Evolutionary conservation across 83 land plant species (phyloP), one percentile per base, ranked within the genome.

Genomic region (Picea abies): DNA sequence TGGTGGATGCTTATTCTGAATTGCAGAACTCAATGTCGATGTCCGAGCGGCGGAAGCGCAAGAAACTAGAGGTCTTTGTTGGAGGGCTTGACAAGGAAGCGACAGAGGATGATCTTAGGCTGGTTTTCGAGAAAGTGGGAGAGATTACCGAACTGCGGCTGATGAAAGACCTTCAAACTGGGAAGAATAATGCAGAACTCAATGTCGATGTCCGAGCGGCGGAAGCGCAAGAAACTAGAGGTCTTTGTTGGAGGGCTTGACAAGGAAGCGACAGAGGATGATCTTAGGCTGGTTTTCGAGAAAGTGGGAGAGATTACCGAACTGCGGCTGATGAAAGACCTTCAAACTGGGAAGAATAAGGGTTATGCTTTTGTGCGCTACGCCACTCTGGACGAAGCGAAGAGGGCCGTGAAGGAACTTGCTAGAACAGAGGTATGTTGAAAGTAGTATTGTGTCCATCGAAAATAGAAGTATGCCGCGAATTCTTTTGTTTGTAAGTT

Each of bases 161-260:
- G 84, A 84, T 89, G 88, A 88, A 71, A 83, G 84, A 89, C 23
- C 47, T 82, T 4, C 79, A 82, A 64, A 86, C 91, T 17, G 90
- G 90, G 63, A 86, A 88, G 90, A 93, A 89, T 47, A 93, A 89
- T 73, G 26, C 76, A 77, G 65, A 63, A 76, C 32, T 3, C 81
- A 47, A 23, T 84, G 81, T 87, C 82, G 12, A 82, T 85, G 4
- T 84, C 87, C 8, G 88, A 92, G 84, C 75, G 89, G 84, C 80
- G 83, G 69, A 88, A 84, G 81, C 85, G 86, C 67, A 91, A 87
- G 63, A 84, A 88, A 69, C 60, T 84, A 4, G 95, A 93, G 80
- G 82, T 93, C 15, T 93, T 93, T 83, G 86, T 93, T 3, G 95
- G 95, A 0, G 95, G 95, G 4, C 85, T 93, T 80, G 93, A 89